Percentiles rank a stretch among this genome's conserved stretches.
Evolutionary conservation across 495 filamentous ascomycete species (phyloP).

Genomic region (Astrothelium macrocarpum): DNA sequence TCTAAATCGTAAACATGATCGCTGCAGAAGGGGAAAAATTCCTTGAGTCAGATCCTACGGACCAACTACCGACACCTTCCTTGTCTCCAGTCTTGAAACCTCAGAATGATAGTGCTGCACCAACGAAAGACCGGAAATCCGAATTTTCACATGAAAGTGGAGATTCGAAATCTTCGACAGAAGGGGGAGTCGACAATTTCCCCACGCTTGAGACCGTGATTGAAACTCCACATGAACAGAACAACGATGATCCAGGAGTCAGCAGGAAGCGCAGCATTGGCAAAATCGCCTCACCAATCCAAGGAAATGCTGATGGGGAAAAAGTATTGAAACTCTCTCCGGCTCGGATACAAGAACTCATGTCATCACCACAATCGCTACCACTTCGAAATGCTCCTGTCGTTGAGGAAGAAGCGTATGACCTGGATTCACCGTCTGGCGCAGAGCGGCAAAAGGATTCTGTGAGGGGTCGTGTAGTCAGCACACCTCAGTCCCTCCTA

Average conservation of each 20-base stretch:
- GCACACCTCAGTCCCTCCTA: neutral
- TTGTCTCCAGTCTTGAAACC: neutral
- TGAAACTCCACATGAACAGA: neutral
- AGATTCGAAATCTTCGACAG: neutral
- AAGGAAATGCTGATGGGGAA: neutral
- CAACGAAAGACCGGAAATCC: too few relatives aligned
- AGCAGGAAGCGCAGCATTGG: neutral
- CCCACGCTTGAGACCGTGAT: neutral
- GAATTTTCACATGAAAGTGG: neutral
- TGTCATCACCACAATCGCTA: conserved; percentile 43
- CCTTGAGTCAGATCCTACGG: neutral
- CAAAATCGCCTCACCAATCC: neutral
- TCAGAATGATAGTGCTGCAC: neutral
- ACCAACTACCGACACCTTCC: neutral
- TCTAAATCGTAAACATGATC: too few relatives aligned
- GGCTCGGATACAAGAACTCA: conserved; percentile 45
- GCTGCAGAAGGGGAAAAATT: neutral
- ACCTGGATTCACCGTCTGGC: neutral
- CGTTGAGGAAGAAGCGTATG: neutral
- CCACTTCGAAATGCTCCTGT: conserved; percentile 20
- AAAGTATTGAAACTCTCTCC: conserved; percentile 43
- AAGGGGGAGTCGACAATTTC: neutral
- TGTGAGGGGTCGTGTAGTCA: neutral
- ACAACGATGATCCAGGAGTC: neutral
- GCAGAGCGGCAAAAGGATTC: neutral